Base-by-base conservation (phyloP, 495 filamentous ascomycete genomes). In the Bryoglossum gracile region DNA sequence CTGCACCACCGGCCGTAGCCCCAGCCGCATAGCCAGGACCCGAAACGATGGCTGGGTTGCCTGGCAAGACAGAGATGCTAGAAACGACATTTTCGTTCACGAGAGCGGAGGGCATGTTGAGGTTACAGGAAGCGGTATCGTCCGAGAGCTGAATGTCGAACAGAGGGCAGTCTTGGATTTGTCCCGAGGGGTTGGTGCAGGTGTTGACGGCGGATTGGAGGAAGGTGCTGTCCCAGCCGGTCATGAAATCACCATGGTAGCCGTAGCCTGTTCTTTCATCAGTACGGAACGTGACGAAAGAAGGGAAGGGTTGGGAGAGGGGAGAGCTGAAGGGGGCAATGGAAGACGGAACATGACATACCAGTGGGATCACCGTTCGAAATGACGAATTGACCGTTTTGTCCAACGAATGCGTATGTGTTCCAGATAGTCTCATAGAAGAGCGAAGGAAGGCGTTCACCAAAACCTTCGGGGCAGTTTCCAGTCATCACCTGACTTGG, bases 401-500 rank as follows among this genome's bases (percentile, higher is more conserved):
- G 60, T 18, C 79, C 82, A 11, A 67, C 68, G 65, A 90, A 95
- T 1, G 67, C 74, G 41, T 80, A 66, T 6, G 89, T 92, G 56
- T 81, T 67, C 80, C 83, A 95, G 59, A 94, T 94, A 4, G 83
- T 90, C 66, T 97, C 91, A 60, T 74, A 95, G 63, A 95, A 83
- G 8, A 96, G 72, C 26, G 81, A 80, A 2, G 84, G 77, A 13
- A 92, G 53, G 39, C 86, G 84, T 8, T 65, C 71, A n/a, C 79
- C 71, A 54, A 79, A 90, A 11, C 78, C 83, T 2, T 75, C 59
- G 0, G 90, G 91, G 65, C 91, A 97, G 8, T 68, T 67, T 17
- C 91, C 91, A 49, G 74, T 76, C 60, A 83, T 84, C 55, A 94
- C 84, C 5, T 82, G 65, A 44, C 73, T 68, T 0, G 89, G 87